Base-by-base conservation (phyloP, 768 basidiomycete species). In the Amanita jacksonii region DNA sequence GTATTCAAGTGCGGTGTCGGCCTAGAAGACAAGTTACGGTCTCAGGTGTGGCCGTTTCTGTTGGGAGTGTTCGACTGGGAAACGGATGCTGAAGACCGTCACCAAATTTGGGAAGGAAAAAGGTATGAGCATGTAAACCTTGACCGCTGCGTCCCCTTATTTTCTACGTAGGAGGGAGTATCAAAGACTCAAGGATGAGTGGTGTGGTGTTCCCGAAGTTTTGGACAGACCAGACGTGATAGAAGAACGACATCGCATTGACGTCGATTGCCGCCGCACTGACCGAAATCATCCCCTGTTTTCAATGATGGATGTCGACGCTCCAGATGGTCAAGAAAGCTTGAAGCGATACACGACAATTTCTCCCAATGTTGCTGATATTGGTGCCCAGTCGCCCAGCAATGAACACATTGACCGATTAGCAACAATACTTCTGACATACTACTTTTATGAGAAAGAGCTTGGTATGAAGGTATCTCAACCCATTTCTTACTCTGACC, bases 191-290 rank as follows among this genome's bases (percentile, higher is more conserved):
- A 92, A 88, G 62, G 62, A 70, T 23, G 74, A 84, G 53, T 98
- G 94, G 94, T 84, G 74, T 61, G 83, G 82, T 18, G 77, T 81
- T 30, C 77, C 81, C 16, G 86, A 86, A 51, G 81, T 89, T 8
- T 90, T 85, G 57, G 82, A 84, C 54, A 74, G 82, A 38, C 73
- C 76, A 47, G 85, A 88, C 55, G 74, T 87, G 41, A 60, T 87
- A 24, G 94, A 99, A 64, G 89, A 91, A 58, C 78, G 86, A n/a
- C 89, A 91, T 62, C 78, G 89, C 19, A 90, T 91, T 53, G 89
- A 98, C 55, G 96, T 99, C 45, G 96, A 98, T 57, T 98, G 96
- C 55, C 81, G 93, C 46, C 76, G 96, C 20, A 99, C 96, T 16
- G 96, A 99, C 61, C 75, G 96, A 28, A 84, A 74, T n/a, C 94